Percentiles rank a stretch among this genome's conserved stretches.
phyloP scores from a whole-genome alignment of 257 asterid species.

The Solanum chiquidenum region DNA sequence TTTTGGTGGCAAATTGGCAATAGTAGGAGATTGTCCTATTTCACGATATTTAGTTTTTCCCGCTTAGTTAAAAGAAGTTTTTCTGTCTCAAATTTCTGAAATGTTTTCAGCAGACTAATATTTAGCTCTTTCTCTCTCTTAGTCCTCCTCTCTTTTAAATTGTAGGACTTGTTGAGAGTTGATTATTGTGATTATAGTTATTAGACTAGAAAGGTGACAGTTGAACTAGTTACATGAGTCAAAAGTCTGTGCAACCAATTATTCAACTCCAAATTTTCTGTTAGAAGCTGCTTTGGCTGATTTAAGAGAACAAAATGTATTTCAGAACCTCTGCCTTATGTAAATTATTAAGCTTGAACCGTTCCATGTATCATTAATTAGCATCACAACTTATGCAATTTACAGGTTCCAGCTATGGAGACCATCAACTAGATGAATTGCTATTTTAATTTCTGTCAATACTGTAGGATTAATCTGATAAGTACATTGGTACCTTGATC shows the following conservation, averaged over 20 bases:
- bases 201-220: neutral
- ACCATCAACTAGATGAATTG: neutral
- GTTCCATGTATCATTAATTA: neutral
- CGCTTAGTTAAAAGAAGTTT: neutral
- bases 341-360: neutral
- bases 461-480: neutral
- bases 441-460: neutral
- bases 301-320: neutral
- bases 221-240: neutral
- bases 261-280: neutral
- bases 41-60: neutral
- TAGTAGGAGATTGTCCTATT: neutral
- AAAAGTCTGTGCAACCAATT: neutral
- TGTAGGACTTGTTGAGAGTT: neutral
- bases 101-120: neutral
- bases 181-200: neutral
- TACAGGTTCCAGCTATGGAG: neutral
- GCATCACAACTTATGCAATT: neutral
- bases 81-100: neutral
- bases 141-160: neutral
- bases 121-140: neutral
- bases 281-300: neutral
- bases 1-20: neutral
- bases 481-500: neutral
- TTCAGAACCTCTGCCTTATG: neutral